Evolutionary conservation across 768 basidiomycete genomes (phyloP), one percentile per base, ranked within the genome.

Genomic region (Austroboletus eburneus): DNA sequence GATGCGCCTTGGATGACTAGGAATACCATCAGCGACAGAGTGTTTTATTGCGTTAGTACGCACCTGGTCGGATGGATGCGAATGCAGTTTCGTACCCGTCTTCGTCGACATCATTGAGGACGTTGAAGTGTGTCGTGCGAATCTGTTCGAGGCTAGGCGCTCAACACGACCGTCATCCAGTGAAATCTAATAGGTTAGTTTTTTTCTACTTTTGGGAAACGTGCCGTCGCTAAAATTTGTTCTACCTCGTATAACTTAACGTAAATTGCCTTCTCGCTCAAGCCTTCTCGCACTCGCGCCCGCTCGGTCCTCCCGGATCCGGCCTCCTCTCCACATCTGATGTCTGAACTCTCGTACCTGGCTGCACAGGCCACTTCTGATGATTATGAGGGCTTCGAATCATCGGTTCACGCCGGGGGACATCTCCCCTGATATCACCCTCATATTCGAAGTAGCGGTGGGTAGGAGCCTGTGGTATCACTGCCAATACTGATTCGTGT

Each of bases 1-100:
- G 81, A 81, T 35, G 81, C 83, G 6, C 87, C 87, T 64, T 89
- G 87, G 30, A 89, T 88, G 23, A 90, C 87, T 89, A 17, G 27
- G 5, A 27, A 27, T 12, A 27, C 5, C 12, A 12, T 27, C 27
- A 27, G 27, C n/a, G n/a, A n/a, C n/a, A n/a, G n/a, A n/a, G n/a
- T 12, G 12, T 27, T 12, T 34, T 14, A 13, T 34, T 34, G 16
- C 5, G 18, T n/a, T n/a, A n/a, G n/a, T n/a, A n/a, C 50, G 17
- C 51, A 75, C 73, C 65, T 38, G 75, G 74, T 29, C 75, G 64
- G 34, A 76, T 52, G 45, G 61, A 57, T n/a, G 57, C 39, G 50
- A 75, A 76, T 2, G 73, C 72, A 13, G 66, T 64, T 44, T 76
- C 72, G 42, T 73, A 75, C 34, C 71, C 68, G 40, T 72, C 70